phyloP scores from a whole-genome alignment of 2,329 filamentous ascomycete species.

The Epichloe coenophiala region DNA sequence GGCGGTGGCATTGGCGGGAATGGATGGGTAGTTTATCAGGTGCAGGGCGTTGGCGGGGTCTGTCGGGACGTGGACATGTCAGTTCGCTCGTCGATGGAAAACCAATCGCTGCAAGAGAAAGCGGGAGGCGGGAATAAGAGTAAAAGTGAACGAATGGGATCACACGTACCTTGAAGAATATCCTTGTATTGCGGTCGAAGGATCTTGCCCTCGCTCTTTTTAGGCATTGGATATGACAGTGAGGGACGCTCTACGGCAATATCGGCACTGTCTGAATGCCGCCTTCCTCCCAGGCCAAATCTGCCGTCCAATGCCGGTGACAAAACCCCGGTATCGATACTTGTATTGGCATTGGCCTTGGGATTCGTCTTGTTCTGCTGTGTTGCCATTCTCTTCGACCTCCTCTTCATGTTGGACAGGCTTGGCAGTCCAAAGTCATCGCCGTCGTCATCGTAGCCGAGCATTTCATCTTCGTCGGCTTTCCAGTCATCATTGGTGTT shows the following conservation, averaged over 20 bases:
- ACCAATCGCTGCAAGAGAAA: background rate
- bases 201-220: slow-evolving; percentile 89
- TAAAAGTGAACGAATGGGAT: background rate
- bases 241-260: slow-evolving; percentile 82
- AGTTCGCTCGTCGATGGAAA: background rate
- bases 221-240: slow-evolving; percentile 72
- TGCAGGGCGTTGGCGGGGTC: slow-evolving; percentile 89
- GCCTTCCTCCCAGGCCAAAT: slow-evolving; percentile 31
- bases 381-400: slow-evolving; percentile 40
- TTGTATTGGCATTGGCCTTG: background rate
- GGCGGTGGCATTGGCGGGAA: slow-evolving; percentile 57
- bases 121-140: too few species aligned
- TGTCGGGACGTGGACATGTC: slow-evolving; percentile 12
- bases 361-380: slow-evolving; percentile 16
- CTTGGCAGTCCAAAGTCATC: slow-evolving; percentile 94
- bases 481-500: slow-evolving; percentile 76
- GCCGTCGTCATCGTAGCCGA: slow-evolving; percentile 73
- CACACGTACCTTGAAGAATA: slow-evolving; percentile 53
- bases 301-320: slow-evolving; percentile 24
- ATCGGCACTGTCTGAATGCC: slow-evolving; percentile 76
- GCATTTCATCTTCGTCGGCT: slow-evolving; percentile 61
- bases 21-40: slow-evolving; percentile 74
- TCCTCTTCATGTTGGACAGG: slow-evolving; percentile 78
- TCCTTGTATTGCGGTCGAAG: slow-evolving; percentile 96
- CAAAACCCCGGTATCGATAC: slow-evolving; percentile 15